Conservation (phyloP, 495 filamentous ascomycete genomes). For the Aspergillus hancockii region DNA sequence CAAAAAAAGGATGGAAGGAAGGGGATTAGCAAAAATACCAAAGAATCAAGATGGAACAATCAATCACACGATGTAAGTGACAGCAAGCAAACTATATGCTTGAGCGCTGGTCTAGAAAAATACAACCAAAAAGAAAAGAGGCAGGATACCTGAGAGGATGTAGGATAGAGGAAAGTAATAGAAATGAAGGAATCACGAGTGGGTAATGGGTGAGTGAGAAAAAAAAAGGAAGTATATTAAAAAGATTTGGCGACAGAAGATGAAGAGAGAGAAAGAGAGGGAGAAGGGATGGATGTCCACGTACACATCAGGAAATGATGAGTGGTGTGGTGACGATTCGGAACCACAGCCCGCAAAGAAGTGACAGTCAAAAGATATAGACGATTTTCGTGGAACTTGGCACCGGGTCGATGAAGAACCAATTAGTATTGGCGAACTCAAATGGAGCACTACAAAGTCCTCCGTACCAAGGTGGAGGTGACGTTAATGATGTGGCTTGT, state of each 20-base stretch:
- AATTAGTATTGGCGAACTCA: not conserved
- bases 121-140: conserved; percentile 12
- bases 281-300: conserved; percentile 19
- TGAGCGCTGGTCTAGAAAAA: not conserved
- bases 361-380: not conserved
- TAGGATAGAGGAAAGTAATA: conserved; percentile 12
- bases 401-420: conserved; percentile 1
- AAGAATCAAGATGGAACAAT: not conserved
- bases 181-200: conserved; percentile 19
- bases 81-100: too few relatives aligned
- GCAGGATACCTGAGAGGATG: conserved; percentile 5
- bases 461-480: not conserved
- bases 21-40: not conserved
- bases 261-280: conserved; percentile 14
- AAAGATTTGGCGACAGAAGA: not conserved
- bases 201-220: conserved; percentile 11
- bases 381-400: conserved; percentile 5
- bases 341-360: conserved; percentile 14
- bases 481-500: not conserved
- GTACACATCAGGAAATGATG: conserved; percentile 21
- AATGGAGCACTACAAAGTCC: not conserved
- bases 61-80: not conserved
- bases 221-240: conserved; percentile 4
- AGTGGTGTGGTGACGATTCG: conserved; percentile 15
- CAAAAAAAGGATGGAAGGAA: not conserved